Conservation (phyloP, 306 rosid genomes). For the Hylodesmum podocarpum region DNA sequence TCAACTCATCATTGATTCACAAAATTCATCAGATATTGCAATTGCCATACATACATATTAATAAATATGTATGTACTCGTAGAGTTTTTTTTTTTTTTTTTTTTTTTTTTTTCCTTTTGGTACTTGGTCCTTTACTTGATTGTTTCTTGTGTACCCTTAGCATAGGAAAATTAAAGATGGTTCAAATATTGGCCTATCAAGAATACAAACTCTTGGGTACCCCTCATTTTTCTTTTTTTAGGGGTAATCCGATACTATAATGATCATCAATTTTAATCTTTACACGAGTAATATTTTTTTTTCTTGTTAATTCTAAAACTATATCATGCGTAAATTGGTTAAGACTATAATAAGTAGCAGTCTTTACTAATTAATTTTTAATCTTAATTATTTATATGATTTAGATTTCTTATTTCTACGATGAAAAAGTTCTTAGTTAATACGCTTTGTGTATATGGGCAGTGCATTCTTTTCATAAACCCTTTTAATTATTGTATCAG, state of each 20-base stretch:
- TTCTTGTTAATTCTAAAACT: too few species aligned
- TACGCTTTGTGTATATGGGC: neutral
- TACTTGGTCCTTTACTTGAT: neutral
- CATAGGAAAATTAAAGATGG: neutral
- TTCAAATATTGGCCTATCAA: neutral
- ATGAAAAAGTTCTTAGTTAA: too few species aligned
- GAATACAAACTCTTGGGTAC: neutral
- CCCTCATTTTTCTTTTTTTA: neutral
- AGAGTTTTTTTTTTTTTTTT: neutral
- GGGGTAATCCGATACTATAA: too few species aligned
- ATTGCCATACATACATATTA: neutral
- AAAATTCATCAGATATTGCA: neutral
- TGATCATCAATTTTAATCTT: too few species aligned
- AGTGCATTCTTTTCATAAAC: neutral
- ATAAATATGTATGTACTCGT: neutral
- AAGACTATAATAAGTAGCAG: too few species aligned
- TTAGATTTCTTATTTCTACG: too few species aligned
- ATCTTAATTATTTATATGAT: too few species aligned
- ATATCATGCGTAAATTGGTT: too few species aligned
- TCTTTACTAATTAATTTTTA: too few species aligned
- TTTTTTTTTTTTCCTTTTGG: neutral
- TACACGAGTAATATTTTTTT: too few species aligned
- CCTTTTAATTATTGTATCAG: neutral
- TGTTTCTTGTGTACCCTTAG: neutral
- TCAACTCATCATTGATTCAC: neutral